phyloP scores from a whole-genome alignment of 2,329 filamentous ascomycete genomes.

The Calonectria fujianensis region DNA sequence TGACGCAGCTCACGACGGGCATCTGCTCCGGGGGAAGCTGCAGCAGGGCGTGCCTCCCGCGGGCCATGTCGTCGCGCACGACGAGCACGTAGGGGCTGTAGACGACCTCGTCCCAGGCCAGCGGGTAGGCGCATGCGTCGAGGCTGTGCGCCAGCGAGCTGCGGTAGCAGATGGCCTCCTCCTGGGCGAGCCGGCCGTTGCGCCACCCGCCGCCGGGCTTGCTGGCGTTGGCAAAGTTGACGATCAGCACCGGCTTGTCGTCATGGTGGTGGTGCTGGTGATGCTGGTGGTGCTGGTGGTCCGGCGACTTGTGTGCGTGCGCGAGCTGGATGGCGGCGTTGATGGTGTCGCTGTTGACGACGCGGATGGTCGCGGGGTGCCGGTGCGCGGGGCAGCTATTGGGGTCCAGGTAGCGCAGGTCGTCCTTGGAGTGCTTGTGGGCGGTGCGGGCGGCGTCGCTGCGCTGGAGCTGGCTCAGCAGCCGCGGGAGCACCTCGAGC shows the following conservation, averaged over 20 bases:
- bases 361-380: constrained; percentile 29
- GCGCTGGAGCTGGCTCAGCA: constrained; percentile 19
- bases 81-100: constrained; percentile 40
- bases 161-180: constrained; percentile 40
- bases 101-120: constrained; percentile 35
- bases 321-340: constrained; percentile 29
- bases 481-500: constrained; percentile 18
- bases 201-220: constrained; percentile 38
- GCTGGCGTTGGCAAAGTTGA: constrained; percentile 40
- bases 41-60: constrained; percentile 9
- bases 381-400: constrained; percentile 31
- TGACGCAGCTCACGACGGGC: constrained; percentile 35
- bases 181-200: constrained; percentile 36
- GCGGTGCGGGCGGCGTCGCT: constrained; percentile 17
- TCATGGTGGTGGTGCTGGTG: background rate
- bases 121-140: constrained; percentile 13
- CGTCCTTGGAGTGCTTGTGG: constrained; percentile 19
- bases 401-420: constrained; percentile 27
- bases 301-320: background rate
- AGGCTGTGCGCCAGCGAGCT: constrained; percentile 36
- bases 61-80: constrained; percentile 34
- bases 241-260: background rate
- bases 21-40: background rate
- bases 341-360: constrained; percentile 39
- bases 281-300: background rate